A percentile compares a stretch with the other conserved stretches of the same genome.
phyloP scores from a whole-genome alignment of 2,329 filamentous ascomycete species.

The Alternaria alternata region DNA sequence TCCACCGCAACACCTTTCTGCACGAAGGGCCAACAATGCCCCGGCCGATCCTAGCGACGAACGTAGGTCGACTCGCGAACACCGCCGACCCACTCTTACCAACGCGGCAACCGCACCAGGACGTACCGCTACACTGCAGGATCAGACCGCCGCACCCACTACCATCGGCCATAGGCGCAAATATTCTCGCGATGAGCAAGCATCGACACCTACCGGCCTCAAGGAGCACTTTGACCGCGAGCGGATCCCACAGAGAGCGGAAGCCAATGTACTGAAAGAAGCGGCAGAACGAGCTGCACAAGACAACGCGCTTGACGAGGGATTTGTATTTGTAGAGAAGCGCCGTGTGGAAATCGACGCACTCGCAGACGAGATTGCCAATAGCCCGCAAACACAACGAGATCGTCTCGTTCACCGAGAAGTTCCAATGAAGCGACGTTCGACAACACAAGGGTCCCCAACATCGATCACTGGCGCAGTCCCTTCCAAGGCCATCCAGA shows the following conservation, averaged over 20 bases:
- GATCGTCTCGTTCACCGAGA: constrained; percentile 61
- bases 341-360: constrained; percentile 95
- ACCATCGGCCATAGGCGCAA: constrained; percentile 67
- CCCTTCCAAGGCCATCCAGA: constrained; percentile 77
- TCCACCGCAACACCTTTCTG: constrained; percentile 33
- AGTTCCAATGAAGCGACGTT: constrained; percentile 73
- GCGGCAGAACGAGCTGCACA: constrained; percentile 75
- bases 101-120: constrained; percentile 57
- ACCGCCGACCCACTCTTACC: constrained; percentile 54
- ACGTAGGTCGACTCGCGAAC: constrained; percentile 49
- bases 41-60: constrained; percentile 45
- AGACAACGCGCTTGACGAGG: constrained; percentile 88
- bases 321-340: constrained; percentile 97
- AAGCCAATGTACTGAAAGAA: constrained; percentile 51
- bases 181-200: constrained; percentile 59
- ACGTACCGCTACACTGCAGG: constrained; percentile 49
- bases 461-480: constrained; percentile 74
- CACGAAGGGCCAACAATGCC: constrained; percentile 45
- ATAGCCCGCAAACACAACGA: constrained; percentile 70
- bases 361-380: constrained; percentile 91
- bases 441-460: constrained; percentile 78
- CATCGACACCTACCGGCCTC: constrained; percentile 57
- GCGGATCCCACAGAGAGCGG: constrained; percentile 51
- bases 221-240: constrained; percentile 58
- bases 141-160: constrained; percentile 45